phyloP scores from a whole-genome alignment of 495 filamentous ascomycete genomes.

The Podospora australis region DNA sequence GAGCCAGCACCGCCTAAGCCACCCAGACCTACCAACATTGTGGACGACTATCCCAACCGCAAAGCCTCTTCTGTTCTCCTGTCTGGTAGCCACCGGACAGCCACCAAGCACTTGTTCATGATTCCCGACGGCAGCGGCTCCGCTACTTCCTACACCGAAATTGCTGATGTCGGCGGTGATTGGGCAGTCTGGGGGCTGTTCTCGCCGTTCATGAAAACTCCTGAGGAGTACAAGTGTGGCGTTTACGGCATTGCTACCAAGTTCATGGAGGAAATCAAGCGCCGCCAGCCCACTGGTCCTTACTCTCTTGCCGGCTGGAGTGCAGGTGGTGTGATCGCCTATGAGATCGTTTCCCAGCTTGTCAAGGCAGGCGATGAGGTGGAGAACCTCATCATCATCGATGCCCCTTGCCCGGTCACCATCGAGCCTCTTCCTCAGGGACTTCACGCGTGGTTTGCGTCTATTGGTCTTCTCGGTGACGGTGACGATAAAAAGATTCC shows the following conservation, averaged over 20 bases:
- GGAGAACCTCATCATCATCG: conserved; percentile 71
- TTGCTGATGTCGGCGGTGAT: conserved; percentile 42
- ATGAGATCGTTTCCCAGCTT: conserved; percentile 70
- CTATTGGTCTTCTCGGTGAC: conserved; percentile 74
- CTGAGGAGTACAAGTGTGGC: conserved; percentile 49
- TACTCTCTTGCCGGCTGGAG: conserved; percentile 75
- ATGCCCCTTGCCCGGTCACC: conserved; percentile 71
- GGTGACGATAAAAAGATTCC: conserved; percentile 53
- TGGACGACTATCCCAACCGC: conserved; percentile 64
- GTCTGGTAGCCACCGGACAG: conserved; percentile 55
- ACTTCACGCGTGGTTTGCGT: conserved; percentile 72
- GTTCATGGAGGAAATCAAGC: conserved; percentile 57
- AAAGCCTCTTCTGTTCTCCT: conserved; percentile 54
- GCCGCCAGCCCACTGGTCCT: conserved; percentile 57
- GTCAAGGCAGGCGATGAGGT: conserved; percentile 61
- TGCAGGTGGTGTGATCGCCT: conserved; percentile 83
- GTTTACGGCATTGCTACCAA: conserved; percentile 48
- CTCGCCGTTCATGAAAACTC: conserved; percentile 55
- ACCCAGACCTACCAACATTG: conserved; percentile 42
- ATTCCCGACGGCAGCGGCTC: conserved; percentile 74
- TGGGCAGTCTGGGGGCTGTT: conserved; percentile 60
- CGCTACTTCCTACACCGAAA: conserved; percentile 54
- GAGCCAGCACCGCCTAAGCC: conserved; percentile 28
- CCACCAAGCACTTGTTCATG: conserved; percentile 60
- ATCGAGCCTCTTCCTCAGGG: conserved; percentile 71